Evolutionary conservation across 495 filamentous ascomycete genomes (phyloP).

Genomic region (Penicillium silybi): DNA sequence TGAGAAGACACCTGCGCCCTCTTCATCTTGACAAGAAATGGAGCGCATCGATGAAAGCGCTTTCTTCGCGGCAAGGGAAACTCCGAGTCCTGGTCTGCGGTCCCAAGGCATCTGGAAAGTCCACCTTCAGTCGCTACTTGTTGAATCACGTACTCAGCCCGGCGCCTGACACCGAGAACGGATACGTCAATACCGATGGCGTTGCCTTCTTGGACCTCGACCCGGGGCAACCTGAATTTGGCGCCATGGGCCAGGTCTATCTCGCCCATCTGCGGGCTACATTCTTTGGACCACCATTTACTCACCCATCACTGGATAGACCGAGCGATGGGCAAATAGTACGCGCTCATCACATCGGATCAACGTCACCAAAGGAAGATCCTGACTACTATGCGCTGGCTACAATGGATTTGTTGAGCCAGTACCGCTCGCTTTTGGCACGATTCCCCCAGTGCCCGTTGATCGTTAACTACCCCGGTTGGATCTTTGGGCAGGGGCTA

Average conservation of each 20-base stretch:
- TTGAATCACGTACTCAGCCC: slow-evolving; percentile 67
- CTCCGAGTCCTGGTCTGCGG: slow-evolving; percentile 63
- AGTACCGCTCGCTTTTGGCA: slow-evolving; percentile 51
- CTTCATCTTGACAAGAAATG: slow-evolving; percentile 64
- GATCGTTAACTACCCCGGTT: slow-evolving; percentile 78
- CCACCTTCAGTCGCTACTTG: slow-evolving; percentile 75
- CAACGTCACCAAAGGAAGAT: slow-evolving; percentile 64
- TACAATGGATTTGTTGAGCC: slow-evolving; percentile 61
- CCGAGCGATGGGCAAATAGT: slow-evolving; percentile 41
- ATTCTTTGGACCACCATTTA: slow-evolving; percentile 71
- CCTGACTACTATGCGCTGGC: slow-evolving; percentile 67
- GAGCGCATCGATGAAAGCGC: slow-evolving; percentile 44
- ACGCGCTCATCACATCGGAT: slow-evolving; percentile 69
- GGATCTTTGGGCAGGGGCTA: slow-evolving; percentile 73
- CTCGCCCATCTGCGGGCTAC: slow-evolving; percentile 60
- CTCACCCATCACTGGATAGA: slow-evolving; percentile 52
- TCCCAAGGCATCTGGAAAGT: slow-evolving; percentile 82
- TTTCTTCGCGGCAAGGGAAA: slow-evolving; percentile 30
- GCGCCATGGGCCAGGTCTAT: slow-evolving; percentile 70
- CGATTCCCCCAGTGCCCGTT: slow-evolving; percentile 52
- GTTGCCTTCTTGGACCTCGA: slow-evolving; percentile 77
- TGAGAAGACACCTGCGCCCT: slow-evolving; percentile 53
- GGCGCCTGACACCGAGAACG: slow-evolving; percentile 31
- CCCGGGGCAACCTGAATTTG: slow-evolving; percentile 79
- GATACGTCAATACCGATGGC: slow-evolving; percentile 33